Conservation (phyloP, 2,329 filamentous ascomycete species). For the Cyanodermella asteris region DNA sequence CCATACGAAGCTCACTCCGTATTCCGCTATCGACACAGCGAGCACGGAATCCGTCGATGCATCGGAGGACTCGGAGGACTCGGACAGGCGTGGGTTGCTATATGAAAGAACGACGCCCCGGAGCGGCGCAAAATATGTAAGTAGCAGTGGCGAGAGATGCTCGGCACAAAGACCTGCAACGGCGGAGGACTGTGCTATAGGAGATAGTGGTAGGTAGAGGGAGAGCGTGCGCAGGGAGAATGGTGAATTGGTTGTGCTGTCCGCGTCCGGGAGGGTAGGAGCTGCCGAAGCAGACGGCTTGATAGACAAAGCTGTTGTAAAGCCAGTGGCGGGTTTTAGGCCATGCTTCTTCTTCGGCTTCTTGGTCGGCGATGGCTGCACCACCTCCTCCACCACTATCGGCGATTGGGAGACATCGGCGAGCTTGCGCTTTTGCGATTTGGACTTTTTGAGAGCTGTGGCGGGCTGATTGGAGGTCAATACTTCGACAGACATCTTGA, state of each 20-base stretch:
- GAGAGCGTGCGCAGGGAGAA: constrained; percentile 64
- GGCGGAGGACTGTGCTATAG: constrained; percentile 30
- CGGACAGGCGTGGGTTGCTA: constrained; percentile 19
- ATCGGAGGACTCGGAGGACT: constrained; percentile 9
- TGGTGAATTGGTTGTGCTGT: constrained; percentile 38
- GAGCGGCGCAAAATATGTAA: constrained; percentile 39
- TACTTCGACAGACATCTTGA: too few species aligned
- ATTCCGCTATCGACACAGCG: constrained; percentile 43
- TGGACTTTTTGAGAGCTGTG: too few species aligned
- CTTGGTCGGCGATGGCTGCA: constrained; percentile 16
- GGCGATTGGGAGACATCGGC: too few species aligned
- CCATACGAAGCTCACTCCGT: constrained; percentile 70
- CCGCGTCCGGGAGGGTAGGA: too few species aligned
- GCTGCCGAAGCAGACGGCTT: too few species aligned
- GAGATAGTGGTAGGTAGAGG: constrained; percentile 41
- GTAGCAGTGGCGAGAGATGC: constrained; percentile 38
- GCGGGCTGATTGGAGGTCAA: too few species aligned
- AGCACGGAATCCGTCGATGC: constrained; percentile 4
- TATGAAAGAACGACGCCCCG: constrained; percentile 36
- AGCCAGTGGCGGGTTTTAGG: too few species aligned
- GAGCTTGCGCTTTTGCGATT: too few species aligned
- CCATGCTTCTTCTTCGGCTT: constrained; percentile 14
- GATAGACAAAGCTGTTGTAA: too few species aligned
- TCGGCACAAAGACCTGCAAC: constrained; percentile 36
- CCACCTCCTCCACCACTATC: too few species aligned